These are phyloP conservation scores for Ogataea salicorniae DNA, from an alignment of 805 yeast genomes.

Conservation along the genomic window DNA sequence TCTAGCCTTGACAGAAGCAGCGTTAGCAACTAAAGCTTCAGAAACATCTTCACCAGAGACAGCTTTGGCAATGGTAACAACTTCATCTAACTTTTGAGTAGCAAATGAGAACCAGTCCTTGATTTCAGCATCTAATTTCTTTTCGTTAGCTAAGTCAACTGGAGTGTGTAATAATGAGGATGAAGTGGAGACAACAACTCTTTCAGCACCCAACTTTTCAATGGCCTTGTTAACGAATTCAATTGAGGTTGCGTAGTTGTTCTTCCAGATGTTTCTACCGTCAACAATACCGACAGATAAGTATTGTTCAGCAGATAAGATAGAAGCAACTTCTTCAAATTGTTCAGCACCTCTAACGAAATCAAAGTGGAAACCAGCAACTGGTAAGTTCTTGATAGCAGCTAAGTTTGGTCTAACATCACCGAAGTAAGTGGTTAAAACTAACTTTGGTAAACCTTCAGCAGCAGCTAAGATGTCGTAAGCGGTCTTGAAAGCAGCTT, in stretches of 20 bases:
- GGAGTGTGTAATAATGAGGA: slow-evolving; percentile 98
- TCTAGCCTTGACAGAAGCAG: slow-evolving; percentile 81
- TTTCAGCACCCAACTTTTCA: slow-evolving; percentile 76
- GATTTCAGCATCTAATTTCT: slow-evolving; percentile 83
- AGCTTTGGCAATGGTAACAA: slow-evolving; percentile 85
- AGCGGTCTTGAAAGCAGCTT: slow-evolving; percentile 85
- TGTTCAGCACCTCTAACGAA: slow-evolving; percentile 95
- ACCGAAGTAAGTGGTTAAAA: slow-evolving; percentile 93
- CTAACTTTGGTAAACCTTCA: slow-evolving; percentile 70
- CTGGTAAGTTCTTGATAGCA: slow-evolving; percentile 87
- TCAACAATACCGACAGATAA: slow-evolving; percentile 96
- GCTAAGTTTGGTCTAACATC: slow-evolving; percentile 94
- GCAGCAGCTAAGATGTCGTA: slow-evolving; percentile 67
- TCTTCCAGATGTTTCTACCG: slow-evolving; percentile 99
- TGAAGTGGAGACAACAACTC: slow-evolving; percentile 91
- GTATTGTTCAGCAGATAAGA: slow-evolving; percentile 64
- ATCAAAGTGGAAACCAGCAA: slow-evolving; percentile 94
- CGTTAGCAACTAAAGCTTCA: slow-evolving; percentile 77
- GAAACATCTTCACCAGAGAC: slow-evolving; percentile 78
- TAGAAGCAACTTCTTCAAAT: slow-evolving; percentile 71
- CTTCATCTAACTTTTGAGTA: slow-evolving; percentile 90
- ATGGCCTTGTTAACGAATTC: slow-evolving; percentile 77
- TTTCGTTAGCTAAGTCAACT: slow-evolving; percentile 89
- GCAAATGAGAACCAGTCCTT: slow-evolving; percentile 99
- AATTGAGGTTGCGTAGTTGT: slow-evolving; percentile 85